phyloP scores from a whole-genome alignment of 768 basidiomycete species.

The Termitomyces titanicus region DNA sequence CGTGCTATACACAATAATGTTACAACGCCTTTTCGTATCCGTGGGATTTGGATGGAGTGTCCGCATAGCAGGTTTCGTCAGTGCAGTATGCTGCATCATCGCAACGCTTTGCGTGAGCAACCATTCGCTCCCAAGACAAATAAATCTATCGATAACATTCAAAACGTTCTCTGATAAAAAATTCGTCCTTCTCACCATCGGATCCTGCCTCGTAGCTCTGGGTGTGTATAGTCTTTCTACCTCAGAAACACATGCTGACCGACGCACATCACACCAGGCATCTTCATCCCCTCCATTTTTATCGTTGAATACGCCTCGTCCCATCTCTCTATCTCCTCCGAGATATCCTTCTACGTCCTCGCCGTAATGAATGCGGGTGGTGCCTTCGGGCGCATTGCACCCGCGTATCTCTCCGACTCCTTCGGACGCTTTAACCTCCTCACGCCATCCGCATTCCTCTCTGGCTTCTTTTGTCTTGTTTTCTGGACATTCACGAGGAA shows the following conservation, averaged over 20 bases:
- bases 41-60: constrained; percentile 65
- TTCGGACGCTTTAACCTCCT: constrained; percentile 69
- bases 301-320: constrained; percentile 59
- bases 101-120: constrained; percentile 46
- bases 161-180: constrained; percentile 42
- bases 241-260: neutral
- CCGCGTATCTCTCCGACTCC: constrained; percentile 60
- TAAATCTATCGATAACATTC: constrained; percentile 22
- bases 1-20: constrained; percentile 64
- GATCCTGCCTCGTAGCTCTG: constrained; percentile 57
- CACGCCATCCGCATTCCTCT: constrained; percentile 56
- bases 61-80: constrained; percentile 51
- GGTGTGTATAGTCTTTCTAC: constrained; percentile 35
- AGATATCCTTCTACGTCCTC: constrained; percentile 50
- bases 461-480: constrained; percentile 55
- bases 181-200: constrained; percentile 51
- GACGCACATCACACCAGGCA: constrained; percentile 33
- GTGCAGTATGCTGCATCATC: constrained; percentile 41
- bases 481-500: constrained; percentile 51
- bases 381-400: constrained; percentile 59
- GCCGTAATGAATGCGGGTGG: constrained; percentile 70
- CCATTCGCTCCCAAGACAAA: constrained; percentile 24
- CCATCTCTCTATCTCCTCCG: constrained; percentile 33
- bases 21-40: constrained; percentile 49
- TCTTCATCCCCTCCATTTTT: constrained; percentile 73